These are phyloP conservation scores for Cytauxzoon felis DNA, from an alignment of 169 alveolate genomes.

Conservation along the genomic window DNA sequence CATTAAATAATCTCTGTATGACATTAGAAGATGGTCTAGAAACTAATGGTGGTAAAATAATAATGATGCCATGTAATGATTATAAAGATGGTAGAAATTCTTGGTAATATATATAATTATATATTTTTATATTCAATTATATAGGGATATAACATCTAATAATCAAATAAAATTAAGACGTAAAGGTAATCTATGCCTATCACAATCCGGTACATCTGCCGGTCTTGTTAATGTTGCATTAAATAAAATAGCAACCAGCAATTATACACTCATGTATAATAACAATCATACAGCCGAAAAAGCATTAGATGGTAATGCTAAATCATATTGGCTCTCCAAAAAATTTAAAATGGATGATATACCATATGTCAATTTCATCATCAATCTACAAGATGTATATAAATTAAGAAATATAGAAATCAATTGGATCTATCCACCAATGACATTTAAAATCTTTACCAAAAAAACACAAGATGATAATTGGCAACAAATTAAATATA, in stretches of 20 bases:
- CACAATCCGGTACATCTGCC: constrained; percentile 81
- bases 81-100: constrained; percentile 69
- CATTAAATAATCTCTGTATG: constrained; percentile 70
- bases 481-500: constrained; percentile 23
- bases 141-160: constrained; percentile 79
- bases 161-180: constrained; percentile 81
- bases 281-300: constrained; percentile 65
- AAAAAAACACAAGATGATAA: constrained; percentile 72
- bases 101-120: too few relatives aligned
- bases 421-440: constrained; percentile 85
- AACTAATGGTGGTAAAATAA: constrained; percentile 74
- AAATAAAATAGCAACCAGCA: constrained; percentile 69
- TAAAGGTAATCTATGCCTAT: constrained; percentile 83
- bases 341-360: constrained; percentile 65
- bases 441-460: constrained; percentile 67
- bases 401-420: constrained; percentile 70
- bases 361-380: constrained; percentile 72
- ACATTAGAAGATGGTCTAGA: constrained; percentile 71
- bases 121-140: constrained; percentile 42
- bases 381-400: constrained; percentile 76
- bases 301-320: constrained; percentile 81
- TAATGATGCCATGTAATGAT: constrained; percentile 53
- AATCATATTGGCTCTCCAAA: constrained; percentile 80
- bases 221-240: constrained; percentile 83
- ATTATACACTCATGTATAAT: constrained; percentile 67